Evolutionary conservation across 805 yeast genomes (phyloP).

Genomic region (Yarrowia deformans): DNA sequence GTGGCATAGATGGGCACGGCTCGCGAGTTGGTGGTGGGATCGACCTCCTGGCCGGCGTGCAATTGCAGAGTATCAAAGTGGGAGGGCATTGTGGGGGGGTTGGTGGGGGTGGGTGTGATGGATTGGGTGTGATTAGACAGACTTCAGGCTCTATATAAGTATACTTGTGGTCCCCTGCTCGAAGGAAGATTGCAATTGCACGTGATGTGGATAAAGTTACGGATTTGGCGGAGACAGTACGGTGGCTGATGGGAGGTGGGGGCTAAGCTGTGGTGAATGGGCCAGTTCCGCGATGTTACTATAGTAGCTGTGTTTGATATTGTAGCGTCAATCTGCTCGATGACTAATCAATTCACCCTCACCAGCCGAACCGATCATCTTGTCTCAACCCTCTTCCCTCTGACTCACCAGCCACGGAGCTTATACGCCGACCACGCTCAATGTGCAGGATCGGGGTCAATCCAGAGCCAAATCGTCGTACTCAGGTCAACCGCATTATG

Average conservation of each 20-base stretch:
- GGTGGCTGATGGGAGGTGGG: slow-evolving; percentile 1
- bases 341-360: too few relatives aligned
- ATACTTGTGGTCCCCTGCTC: too few relatives aligned
- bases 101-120: background rate
- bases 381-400: background rate
- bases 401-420: slow-evolving; percentile 23
- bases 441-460: slow-evolving; percentile 39
- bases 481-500: slow-evolving; percentile 13
- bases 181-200: slow-evolving; percentile 6
- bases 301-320: too few relatives aligned
- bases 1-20: slow-evolving; percentile 96
- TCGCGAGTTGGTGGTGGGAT: slow-evolving; percentile 71
- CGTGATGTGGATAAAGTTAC: slow-evolving; percentile 20
- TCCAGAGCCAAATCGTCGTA: background rate
- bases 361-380: too few relatives aligned
- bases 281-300: too few relatives aligned
- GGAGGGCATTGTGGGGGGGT: slow-evolving; percentile 45
- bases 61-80: slow-evolving; percentile 91
- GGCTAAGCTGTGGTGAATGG: too few relatives aligned
- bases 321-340: too few relatives aligned
- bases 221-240: slow-evolving; percentile 12
- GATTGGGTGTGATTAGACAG: background rate
- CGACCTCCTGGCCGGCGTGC: slow-evolving; percentile 89
- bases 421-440: slow-evolving; percentile 15
- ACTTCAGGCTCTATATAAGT: background rate